These are phyloP conservation scores for Misopates orontium DNA, from an alignment of 257 asterid species.

Conservation along the genomic window DNA sequence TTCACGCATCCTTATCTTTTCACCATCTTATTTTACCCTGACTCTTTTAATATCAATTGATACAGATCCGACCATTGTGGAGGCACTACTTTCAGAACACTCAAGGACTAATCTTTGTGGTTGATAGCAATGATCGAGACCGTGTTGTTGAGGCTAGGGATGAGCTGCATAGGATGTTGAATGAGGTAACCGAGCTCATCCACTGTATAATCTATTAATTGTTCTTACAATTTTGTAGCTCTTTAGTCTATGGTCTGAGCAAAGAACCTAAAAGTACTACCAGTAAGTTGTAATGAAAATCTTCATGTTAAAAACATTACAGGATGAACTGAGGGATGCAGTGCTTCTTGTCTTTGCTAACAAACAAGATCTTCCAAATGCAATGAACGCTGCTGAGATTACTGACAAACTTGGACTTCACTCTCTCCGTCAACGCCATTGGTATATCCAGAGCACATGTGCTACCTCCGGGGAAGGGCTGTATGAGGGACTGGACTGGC, in stretches of 20 bases:
- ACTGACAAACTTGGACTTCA: conserved; percentile 60
- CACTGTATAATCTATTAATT: background rate
- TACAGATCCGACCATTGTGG: conserved; percentile 85
- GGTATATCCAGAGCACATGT: conserved; percentile 57
- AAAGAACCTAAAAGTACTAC: background rate
- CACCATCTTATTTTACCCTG: too few species aligned
- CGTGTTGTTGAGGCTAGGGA: conserved; percentile 92
- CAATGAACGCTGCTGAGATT: conserved; percentile 59
- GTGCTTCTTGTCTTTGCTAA: conserved; percentile 55
- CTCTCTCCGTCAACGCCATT: conserved; percentile 62
- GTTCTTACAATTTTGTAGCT: background rate
- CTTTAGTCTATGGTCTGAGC: background rate
- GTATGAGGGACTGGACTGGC: conserved; percentile 53
- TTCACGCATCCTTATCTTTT: too few species aligned
- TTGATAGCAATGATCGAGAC: conserved; percentile 79
- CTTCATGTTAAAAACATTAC: background rate
- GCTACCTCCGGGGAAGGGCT: conserved; percentile 55
- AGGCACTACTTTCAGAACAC: conserved; percentile 88
- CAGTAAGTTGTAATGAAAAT: background rate
- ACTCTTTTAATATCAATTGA: conserved; percentile 1
- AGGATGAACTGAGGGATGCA: conserved; percentile 61
- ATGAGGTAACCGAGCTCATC: conserved; percentile 49
- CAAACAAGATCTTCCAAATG: conserved; percentile 65
- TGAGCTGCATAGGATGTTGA: conserved; percentile 80
- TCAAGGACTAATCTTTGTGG: conserved; percentile 82